phyloP scores from a whole-genome alignment of 2,329 filamentous ascomycete genomes.

The Apiospora arundinis region DNA sequence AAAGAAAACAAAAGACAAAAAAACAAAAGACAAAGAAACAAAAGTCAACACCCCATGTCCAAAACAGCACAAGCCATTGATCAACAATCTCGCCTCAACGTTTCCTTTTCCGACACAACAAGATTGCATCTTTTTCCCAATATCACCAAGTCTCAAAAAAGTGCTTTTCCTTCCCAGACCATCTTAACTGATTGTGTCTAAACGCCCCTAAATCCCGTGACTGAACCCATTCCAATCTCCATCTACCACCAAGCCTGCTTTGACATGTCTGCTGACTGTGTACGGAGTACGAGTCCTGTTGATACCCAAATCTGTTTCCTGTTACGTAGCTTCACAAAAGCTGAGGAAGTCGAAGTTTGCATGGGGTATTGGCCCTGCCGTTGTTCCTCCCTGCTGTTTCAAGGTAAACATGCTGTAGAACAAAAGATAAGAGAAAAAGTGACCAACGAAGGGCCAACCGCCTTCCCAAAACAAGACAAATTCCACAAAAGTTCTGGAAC shows the following conservation, averaged over 20 bases:
- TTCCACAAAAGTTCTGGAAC: neutral
- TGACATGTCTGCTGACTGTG: neutral
- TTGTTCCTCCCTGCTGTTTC: neutral
- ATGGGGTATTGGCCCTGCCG: neutral
- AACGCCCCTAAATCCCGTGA: slow-evolving; percentile 3
- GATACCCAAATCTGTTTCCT: neutral
- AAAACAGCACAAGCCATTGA: neutral
- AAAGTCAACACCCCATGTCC: neutral
- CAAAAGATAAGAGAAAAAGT: neutral
- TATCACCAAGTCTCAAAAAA: slow-evolving; percentile 3
- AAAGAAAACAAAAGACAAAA: neutral
- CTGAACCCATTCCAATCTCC: neutral
- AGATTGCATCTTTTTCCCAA: neutral
- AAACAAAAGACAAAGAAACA: too few relatives aligned
- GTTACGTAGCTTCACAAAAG: neutral
- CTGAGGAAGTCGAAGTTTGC: neutral
- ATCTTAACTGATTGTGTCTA: neutral
- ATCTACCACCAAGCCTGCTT: neutral
- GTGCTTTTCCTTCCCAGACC: slow-evolving; percentile 4
- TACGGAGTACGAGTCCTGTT: neutral
- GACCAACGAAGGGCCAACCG: neutral
- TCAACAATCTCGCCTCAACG: slow-evolving; percentile 2
- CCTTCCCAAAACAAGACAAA: neutral
- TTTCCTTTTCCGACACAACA: slow-evolving; percentile 10
- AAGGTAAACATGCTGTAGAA: neutral